Evolutionary conservation across 2,329 filamentous ascomycete genomes (phyloP).

Genomic region (Hymenoscyphus salicellus): DNA sequence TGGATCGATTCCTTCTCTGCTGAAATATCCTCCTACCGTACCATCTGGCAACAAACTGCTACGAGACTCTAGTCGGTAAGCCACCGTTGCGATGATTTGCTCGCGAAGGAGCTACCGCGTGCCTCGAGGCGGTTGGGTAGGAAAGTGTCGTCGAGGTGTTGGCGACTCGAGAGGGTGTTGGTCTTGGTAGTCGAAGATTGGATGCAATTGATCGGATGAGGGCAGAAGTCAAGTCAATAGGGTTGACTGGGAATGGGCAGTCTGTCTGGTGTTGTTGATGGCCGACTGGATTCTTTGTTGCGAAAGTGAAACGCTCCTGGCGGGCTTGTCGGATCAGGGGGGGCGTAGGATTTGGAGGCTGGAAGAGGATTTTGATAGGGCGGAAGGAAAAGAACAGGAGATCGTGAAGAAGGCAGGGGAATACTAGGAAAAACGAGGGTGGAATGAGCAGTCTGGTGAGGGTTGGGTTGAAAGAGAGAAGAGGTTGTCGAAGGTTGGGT

Average conservation of each 20-base stretch:
- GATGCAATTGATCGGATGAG: conserved; percentile 14
- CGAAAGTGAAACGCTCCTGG: conserved; percentile 19
- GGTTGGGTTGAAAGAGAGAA: not conserved
- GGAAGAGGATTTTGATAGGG: not conserved
- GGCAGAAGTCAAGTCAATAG: conserved; percentile 18
- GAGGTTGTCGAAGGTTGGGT: not conserved
- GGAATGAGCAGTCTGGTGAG: not conserved
- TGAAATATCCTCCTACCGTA: conserved; percentile 38
- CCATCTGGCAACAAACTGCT: conserved; percentile 43
- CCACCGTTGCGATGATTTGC: conserved; percentile 44
- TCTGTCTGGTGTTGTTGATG: conserved; percentile 8
- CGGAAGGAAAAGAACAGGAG: not conserved
- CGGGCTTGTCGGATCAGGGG: conserved; percentile 4
- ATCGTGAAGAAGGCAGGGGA: not conserved
- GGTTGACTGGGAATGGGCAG: conserved; percentile 17
- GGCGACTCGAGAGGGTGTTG: conserved; percentile 2
- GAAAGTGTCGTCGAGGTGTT: conserved; percentile 6
- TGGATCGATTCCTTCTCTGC: conserved; percentile 33
- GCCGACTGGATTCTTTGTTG: conserved; percentile 1
- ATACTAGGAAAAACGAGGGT: not conserved
- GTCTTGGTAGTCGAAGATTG: not conserved
- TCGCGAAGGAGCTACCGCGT: conserved; percentile 25
- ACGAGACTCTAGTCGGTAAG: conserved; percentile 45
- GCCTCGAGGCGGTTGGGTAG: conserved; percentile 14
- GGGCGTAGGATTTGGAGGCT: not conserved